These are phyloP conservation scores for Violaceomyces palustris DNA, from an alignment of 1,284 basidiomycete species.

Conservation along the genomic window DNA sequence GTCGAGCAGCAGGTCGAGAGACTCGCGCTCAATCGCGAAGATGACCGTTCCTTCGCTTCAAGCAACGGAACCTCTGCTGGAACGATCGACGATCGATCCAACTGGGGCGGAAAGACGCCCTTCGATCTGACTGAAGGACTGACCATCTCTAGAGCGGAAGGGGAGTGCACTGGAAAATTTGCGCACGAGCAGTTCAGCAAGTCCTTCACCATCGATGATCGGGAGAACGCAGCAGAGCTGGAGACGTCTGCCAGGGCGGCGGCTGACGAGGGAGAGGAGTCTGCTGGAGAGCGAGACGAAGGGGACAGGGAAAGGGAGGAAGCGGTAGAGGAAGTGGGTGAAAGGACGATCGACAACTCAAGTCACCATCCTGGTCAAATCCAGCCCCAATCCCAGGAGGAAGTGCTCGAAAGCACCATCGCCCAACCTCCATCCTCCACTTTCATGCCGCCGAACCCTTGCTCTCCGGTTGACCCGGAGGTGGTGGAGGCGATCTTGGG, in stretches of 20 bases:
- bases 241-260: background rate
- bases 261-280: background rate
- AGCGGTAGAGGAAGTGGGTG: too few species aligned
- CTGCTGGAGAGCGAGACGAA: background rate
- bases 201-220: background rate
- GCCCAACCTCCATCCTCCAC: background rate
- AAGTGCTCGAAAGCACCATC: too few species aligned
- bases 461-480: conserved; percentile 73
- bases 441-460: conserved; percentile 68
- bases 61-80: background rate
- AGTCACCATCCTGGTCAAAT: too few species aligned
- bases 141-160: conserved; percentile 9
- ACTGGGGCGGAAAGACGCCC: conserved; percentile 5
- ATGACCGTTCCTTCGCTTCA: conserved; percentile 21
- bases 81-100: background rate
- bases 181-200: background rate
- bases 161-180: background rate
- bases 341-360: too few species aligned
- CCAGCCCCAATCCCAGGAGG: too few species aligned
- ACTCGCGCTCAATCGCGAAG: too few species aligned
- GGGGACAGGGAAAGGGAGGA: too few species aligned
- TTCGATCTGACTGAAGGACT: conserved; percentile 30
- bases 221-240: background rate
- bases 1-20: too few species aligned
- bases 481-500: conserved; percentile 64